Evolutionary conservation across 2,329 filamentous ascomycete genomes (phyloP).

Genomic region (Alternaria arborescens): DNA sequence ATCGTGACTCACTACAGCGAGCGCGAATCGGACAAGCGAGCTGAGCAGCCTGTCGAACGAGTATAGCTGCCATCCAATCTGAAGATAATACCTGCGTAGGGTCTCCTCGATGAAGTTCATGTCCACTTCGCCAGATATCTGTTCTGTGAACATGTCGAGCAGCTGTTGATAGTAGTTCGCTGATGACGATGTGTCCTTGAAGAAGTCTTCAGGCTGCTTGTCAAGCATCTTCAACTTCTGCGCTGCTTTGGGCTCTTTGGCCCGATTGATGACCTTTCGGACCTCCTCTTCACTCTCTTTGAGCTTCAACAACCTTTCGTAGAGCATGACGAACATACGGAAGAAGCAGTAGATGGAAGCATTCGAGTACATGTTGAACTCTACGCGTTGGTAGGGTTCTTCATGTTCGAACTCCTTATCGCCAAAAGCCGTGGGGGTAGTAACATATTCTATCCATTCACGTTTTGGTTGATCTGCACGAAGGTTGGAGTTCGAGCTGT

Average conservation of each 20-base stretch:
- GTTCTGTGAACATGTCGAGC: slow-evolving; percentile 84
- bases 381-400: slow-evolving; percentile 79
- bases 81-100: slow-evolving; percentile 88
- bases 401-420: slow-evolving; percentile 74
- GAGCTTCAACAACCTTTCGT: slow-evolving; percentile 81
- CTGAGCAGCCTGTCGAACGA: slow-evolving; percentile 88
- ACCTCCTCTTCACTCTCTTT: slow-evolving; percentile 82
- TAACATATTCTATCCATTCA: slow-evolving; percentile 70
- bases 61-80: slow-evolving; percentile 91
- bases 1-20: slow-evolving; percentile 85
- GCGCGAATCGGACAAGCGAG: slow-evolving; percentile 79
- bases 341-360: slow-evolving; percentile 94
- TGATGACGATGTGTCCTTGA: slow-evolving; percentile 67
- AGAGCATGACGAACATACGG: slow-evolving; percentile 90
- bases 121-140: slow-evolving; percentile 82
- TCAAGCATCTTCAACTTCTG: slow-evolving; percentile 84
- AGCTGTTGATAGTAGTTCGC: slow-evolving; percentile 87
- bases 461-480: slow-evolving; percentile 69
- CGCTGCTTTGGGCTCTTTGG: slow-evolving; percentile 80
- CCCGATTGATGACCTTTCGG: slow-evolving; percentile 74
- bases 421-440: slow-evolving; percentile 65
- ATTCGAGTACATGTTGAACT: slow-evolving; percentile 92
- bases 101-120: slow-evolving; percentile 87
- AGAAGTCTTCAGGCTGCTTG: slow-evolving; percentile 78
- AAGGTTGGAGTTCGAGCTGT: slow-evolving; percentile 63